A percentile compares a stretch with the other conserved stretches of the same genome.
Evolutionary conservation across 192 early-diverging fungal genomes (phyloP).

Genomic region (Backusella tarrabulga): DNA sequence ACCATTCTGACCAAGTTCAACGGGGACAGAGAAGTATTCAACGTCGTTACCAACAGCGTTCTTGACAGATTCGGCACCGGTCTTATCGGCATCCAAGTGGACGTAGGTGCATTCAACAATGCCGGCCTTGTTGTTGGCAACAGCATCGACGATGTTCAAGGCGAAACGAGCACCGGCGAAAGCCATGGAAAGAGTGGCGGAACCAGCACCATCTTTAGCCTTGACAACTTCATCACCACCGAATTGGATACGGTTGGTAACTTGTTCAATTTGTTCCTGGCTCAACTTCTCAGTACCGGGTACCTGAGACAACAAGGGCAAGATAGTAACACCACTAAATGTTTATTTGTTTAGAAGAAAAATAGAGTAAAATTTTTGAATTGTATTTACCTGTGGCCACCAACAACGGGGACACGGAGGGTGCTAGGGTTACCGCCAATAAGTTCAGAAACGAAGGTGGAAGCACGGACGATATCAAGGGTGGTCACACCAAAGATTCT

Average conservation of each 20-base stretch:
- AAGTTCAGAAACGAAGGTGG: slow-evolving; percentile 89
- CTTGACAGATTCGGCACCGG: neutral
- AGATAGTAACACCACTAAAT: slow-evolving; percentile 88
- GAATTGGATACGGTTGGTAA: slow-evolving; percentile 97
- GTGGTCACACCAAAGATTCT: slow-evolving; percentile 97
- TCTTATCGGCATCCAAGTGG: slow-evolving; percentile 50
- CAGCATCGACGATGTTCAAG: slow-evolving; percentile 83
- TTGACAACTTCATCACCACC: slow-evolving; percentile 99
- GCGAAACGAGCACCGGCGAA: slow-evolving; percentile 92
- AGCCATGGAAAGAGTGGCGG: slow-evolving; percentile 91
- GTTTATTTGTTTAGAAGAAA: no score
- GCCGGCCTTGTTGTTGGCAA: slow-evolving; percentile 70
- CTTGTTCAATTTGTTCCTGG: slow-evolving; percentile 82
- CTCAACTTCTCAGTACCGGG: slow-evolving; percentile 56
- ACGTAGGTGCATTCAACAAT: slow-evolving; percentile 92
- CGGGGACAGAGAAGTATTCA: slow-evolving; percentile 76
- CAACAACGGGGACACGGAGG: slow-evolving; percentile 84
- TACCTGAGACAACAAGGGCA: slow-evolving; percentile 88
- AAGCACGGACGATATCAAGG: slow-evolving; percentile 95
- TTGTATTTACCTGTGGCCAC: slow-evolving; percentile 64
- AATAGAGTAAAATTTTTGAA: no score
- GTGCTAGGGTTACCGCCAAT: slow-evolving; percentile 63
- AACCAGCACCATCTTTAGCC: slow-evolving; percentile 97
- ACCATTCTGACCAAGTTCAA: slow-evolving; percentile 83
- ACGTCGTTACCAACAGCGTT: slow-evolving; percentile 49